Base-by-base conservation (phyloP, 441 rosid species). In the Gossypium trilobum region DNA sequence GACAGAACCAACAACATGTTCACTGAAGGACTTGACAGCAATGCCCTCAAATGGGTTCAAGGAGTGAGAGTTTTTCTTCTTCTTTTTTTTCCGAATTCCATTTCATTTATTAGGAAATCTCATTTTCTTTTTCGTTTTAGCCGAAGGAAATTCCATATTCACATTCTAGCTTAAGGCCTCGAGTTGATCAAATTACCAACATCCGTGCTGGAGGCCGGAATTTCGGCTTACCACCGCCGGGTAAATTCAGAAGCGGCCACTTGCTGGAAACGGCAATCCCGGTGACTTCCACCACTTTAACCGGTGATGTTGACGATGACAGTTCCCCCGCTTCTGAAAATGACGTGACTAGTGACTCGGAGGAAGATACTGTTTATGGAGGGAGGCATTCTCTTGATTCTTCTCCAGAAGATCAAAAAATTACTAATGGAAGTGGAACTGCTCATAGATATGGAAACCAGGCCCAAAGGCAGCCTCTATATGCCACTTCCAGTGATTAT, bases 361-460 rank as follows among this genome's bases (percentile, higher is more conserved):
- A 85, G 29, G 89, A 85, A 13, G 94, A 81, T 14, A 42, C 61
- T 56, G 85, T 77, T 10, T 90, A 82, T 10, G 82, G 87, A n/a
- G 80, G 86, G 52, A 79, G 79, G 39, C 83, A 86, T 75, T 94
- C 99, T 0, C 82, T 87, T 0, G 99, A 89, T 79, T 92, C 97
- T 10, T 92, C 97, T 3, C 91, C 90, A 0, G 90, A 63, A 61
- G 83, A 86, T 75, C 92, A 87, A 52, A 85, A 83, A 76, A 74
- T 81, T 65, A 81, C 89, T 31, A 75, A 72, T 76, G 78, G 77
- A 20, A 70, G 68, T 25, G 75, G 77, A 20, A 70, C 70, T 25
- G 75, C 77, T 44, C 74, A 56, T 59, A 80, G 84, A 19, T 80
- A 69, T 73, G 83, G 84, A 33, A 82, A 77, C 68, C 72, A 77